phyloP scores from a whole-genome alignment of 176 grass and related monocot genomes.

The Rhynchospora breviuscula region DNA sequence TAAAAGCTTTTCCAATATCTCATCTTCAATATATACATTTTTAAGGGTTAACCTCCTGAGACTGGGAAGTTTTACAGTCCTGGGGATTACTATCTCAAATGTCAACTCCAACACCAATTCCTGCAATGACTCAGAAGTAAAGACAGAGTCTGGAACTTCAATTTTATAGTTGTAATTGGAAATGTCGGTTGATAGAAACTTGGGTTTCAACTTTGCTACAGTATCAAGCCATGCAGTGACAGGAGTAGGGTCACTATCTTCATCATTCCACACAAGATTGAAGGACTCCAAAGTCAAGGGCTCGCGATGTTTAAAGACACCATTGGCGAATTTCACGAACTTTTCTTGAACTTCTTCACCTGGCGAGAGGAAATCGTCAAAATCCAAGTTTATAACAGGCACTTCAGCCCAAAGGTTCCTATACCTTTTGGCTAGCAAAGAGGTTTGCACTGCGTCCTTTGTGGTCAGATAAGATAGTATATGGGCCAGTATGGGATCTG shows the following conservation, averaged over 20 bases:
- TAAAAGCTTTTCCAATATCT: background rate
- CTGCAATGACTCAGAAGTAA: background rate
- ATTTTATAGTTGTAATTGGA: background rate
- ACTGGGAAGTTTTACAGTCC: background rate
- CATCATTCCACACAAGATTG: background rate
- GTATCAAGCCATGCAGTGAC: slow-evolving; percentile 1
- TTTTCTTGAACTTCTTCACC: background rate
- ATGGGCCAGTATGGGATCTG: background rate
- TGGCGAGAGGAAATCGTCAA: background rate
- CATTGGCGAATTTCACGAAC: background rate
- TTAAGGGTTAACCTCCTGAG: background rate
- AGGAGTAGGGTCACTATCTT: background rate
- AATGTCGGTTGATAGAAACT: background rate
- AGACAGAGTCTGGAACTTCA: slow-evolving; percentile 5
- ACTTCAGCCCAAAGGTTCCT: background rate
- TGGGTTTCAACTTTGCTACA: background rate
- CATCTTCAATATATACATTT: background rate
- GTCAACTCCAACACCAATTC: background rate
- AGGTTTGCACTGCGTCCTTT: background rate
- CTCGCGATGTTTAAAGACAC: background rate
- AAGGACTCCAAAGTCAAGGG: background rate
- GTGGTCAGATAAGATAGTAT: slow-evolving; percentile 6
- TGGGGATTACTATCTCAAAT: background rate
- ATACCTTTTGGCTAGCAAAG: background rate
- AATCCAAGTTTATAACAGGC: background rate